Percentiles rank a stretch among this genome's conserved stretches.
Evolutionary conservation across 2,329 filamentous ascomycete genomes (phyloP).

Genomic region (Diaporthe sp.): DNA sequence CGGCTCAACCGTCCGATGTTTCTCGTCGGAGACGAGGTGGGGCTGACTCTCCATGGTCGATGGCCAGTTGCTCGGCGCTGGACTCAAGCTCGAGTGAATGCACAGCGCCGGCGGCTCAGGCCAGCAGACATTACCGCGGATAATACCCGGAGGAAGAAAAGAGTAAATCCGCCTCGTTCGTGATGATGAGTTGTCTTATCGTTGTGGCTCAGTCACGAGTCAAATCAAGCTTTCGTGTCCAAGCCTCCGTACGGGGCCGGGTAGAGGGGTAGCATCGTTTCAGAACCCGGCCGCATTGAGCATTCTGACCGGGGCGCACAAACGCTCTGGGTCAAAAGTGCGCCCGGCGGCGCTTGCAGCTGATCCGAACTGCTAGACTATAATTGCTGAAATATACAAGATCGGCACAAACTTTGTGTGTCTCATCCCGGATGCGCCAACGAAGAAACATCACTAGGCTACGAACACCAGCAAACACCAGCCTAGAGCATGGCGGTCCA

Average conservation of each 20-base stretch:
- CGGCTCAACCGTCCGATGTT: constrained; percentile 18
- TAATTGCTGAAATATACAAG: neutral
- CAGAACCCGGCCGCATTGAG: constrained; percentile 23
- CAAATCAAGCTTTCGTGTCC: constrained; percentile 11
- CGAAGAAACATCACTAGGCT: neutral
- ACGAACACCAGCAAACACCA: neutral
- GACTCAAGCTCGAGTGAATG: constrained; percentile 6
- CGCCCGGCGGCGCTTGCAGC: constrained; percentile 1
- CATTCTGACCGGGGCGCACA: neutral
- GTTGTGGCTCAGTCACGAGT: constrained; percentile 2
- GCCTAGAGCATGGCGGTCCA: neutral
- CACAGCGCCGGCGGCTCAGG: constrained; percentile 15
- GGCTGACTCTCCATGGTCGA: neutral
- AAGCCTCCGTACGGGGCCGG: neutral
- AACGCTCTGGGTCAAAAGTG: neutral
- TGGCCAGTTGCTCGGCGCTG: constrained; percentile 12
- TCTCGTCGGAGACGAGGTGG: constrained; percentile 1
- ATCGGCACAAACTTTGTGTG: constrained; percentile 12
- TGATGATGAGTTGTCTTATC: neutral
- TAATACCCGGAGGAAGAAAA: neutral
- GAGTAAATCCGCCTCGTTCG: neutral
- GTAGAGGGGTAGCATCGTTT: constrained; percentile 27
- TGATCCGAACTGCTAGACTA: constrained; percentile 19
- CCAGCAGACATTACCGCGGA: neutral
- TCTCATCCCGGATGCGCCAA: neutral